phyloP scores from a whole-genome alignment of 1,139 yeast genomes.

The Eremothecium cymbalariae region DNA sequence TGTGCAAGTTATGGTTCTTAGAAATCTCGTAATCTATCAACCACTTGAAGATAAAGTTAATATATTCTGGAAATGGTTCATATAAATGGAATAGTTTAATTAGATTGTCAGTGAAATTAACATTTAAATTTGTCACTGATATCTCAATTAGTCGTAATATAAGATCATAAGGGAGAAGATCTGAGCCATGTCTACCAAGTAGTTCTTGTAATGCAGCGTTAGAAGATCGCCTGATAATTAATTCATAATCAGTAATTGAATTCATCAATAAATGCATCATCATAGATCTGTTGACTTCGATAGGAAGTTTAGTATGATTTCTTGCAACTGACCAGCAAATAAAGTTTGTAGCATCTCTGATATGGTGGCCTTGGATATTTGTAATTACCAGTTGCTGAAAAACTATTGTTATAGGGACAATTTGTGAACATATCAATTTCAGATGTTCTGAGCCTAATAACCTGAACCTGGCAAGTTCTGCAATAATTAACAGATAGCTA shows the following conservation, averaged over 20 bases:
- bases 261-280: conserved; percentile 44
- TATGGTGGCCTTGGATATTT: conserved; percentile 51
- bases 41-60: conserved; percentile 19
- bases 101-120: conserved; percentile 37
- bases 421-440: conserved; percentile 10
- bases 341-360: conserved; percentile 81
- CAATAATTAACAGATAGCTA: conserved; percentile 29
- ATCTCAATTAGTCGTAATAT: conserved; percentile 50
- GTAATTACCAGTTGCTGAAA: conserved; percentile 47
- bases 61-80: conserved; percentile 12
- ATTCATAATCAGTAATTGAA: conserved; percentile 63
- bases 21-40: conserved; percentile 20
- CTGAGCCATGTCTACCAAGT: conserved; percentile 59
- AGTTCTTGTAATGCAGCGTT: conserved; percentile 83
- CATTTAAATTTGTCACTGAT: conserved; percentile 41
- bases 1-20: conserved; percentile 23
- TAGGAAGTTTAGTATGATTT: conserved; percentile 29
- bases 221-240: conserved; percentile 70
- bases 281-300: conserved; percentile 22
- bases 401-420: conserved; percentile 38
- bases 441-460: conserved; percentile 14
- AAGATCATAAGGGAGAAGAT: conserved; percentile 16
- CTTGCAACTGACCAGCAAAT: conserved; percentile 59
- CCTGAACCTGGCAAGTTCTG: conserved; percentile 33
- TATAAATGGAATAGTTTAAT: conserved; percentile 24